Conservation (phyloP, 1,284 basidiomycete genomes). For the Leccinum huronense region DNA sequence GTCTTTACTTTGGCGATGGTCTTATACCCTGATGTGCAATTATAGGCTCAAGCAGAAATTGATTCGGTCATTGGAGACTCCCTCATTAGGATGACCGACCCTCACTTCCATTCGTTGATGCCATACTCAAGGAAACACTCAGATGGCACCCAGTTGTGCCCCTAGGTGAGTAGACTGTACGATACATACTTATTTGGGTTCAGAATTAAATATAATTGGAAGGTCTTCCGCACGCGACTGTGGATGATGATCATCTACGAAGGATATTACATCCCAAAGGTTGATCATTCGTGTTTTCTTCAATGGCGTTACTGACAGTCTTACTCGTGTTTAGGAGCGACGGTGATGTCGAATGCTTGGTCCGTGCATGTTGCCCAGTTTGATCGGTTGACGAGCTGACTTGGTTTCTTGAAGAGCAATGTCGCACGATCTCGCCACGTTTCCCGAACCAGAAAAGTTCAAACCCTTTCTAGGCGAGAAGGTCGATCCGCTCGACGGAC, state of each 20-base stretch:
- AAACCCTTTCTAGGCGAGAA: constrained; percentile 37
- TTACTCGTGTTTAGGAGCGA: constrained; percentile 20
- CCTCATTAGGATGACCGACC: constrained; percentile 42
- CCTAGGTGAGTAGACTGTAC: constrained; percentile 17
- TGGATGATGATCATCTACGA: constrained; percentile 43
- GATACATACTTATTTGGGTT: not conserved
- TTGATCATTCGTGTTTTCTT: not conserved
- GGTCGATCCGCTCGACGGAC: constrained; percentile 37
- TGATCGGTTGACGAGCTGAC: not conserved
- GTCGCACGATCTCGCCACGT: constrained; percentile 41
- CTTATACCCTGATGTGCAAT: constrained; percentile 37
- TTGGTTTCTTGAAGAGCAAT: constrained; percentile 39
- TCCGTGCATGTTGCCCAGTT: constrained; percentile 5
- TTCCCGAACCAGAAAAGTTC: constrained; percentile 44
- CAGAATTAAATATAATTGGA: not conserved
- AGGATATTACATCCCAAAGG: constrained; percentile 44
- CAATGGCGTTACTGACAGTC: not conserved
- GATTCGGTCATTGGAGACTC: constrained; percentile 40
- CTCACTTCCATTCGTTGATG: constrained; percentile 45
- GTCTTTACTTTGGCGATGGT: constrained; percentile 52
- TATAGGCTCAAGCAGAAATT: constrained; percentile 42
- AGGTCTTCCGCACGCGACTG: constrained; percentile 44
- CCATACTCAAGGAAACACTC: constrained; percentile 51
- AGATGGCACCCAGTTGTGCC: constrained; percentile 49
- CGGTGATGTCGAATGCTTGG: constrained; percentile 27